These are phyloP conservation scores for Rhizomucor miehei DNA, from an alignment of 371 early-diverging fungal genomes.

Conservation along the genomic window DNA sequence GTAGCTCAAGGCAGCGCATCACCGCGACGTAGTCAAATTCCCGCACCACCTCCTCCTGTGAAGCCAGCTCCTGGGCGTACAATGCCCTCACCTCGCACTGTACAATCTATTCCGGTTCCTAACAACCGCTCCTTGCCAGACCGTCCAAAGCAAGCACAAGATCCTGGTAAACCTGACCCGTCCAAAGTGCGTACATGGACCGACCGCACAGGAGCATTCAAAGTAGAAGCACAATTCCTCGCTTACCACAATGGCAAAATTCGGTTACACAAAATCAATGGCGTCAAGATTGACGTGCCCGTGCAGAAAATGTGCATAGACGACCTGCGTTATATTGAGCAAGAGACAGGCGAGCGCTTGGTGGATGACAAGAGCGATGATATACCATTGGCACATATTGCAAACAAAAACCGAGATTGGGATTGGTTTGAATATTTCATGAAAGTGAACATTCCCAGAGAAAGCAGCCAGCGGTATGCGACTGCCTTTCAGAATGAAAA, in stretches of 20 bases:
- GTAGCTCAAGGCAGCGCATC: constrained; percentile 16
- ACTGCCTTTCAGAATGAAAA: constrained; percentile 75
- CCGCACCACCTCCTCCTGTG: constrained; percentile 20
- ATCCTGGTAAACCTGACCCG: constrained; percentile 47
- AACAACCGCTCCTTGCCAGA: constrained; percentile 23
- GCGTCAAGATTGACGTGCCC: constrained; percentile 92
- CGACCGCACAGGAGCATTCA: constrained; percentile 89
- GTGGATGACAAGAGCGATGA: constrained; percentile 38
- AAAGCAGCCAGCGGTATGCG: constrained; percentile 76
- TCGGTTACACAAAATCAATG: constrained; percentile 90
- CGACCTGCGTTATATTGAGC: constrained; percentile 72
- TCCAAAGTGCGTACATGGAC: constrained; percentile 85
- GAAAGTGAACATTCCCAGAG: constrained; percentile 68
- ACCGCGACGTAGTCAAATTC: constrained; percentile 27
- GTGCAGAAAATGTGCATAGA: constrained; percentile 78
- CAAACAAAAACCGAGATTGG: constrained; percentile 42
- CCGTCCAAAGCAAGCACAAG: constrained; percentile 24
- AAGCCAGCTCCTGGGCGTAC: constrained; percentile 13
- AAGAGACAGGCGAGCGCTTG: constrained; percentile 51
- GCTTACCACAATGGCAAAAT: constrained; percentile 76
- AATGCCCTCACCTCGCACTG: constrained; percentile 17
- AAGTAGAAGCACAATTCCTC: constrained; percentile 88
- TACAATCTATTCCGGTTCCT: constrained; percentile 22
- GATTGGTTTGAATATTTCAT: constrained; percentile 92
- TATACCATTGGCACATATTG: constrained; percentile 50